Percentiles rank a stretch among this genome's conserved stretches.
Conservation (phyloP, 345 rosid species). For the Raphanus sativus region DNA sequence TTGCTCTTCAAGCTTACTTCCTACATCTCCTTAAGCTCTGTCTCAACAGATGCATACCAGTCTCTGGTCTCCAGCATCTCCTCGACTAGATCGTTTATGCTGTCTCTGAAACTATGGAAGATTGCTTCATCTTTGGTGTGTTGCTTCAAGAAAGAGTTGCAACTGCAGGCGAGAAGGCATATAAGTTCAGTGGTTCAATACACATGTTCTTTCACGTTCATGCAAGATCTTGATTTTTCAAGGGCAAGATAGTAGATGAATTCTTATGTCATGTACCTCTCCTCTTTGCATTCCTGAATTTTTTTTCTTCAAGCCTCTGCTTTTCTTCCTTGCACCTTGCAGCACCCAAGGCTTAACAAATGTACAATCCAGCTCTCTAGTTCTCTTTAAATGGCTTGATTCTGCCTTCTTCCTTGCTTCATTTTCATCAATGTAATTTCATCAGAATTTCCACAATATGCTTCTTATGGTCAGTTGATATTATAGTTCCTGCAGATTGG, state of each 20-base stretch:
- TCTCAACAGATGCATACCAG: constrained; percentile 58
- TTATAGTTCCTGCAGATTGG: background rate
- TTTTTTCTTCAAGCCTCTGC: too few species aligned
- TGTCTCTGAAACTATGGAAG: constrained; percentile 89
- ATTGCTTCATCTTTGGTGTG: constrained; percentile 37
- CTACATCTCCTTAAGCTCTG: background rate
- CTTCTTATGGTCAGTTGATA: too few species aligned
- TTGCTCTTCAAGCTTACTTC: background rate
- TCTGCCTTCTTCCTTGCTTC: too few species aligned
- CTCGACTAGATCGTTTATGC: constrained; percentile 78
- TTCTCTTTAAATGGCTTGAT: too few species aligned
- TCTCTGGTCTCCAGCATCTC: constrained; percentile 80
- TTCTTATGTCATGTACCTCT: too few species aligned
- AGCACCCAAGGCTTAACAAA: too few species aligned
- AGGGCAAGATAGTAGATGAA: too few species aligned
- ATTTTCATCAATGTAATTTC: too few species aligned
- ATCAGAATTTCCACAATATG: too few species aligned
- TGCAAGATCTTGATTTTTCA: background rate
- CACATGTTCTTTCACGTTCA: constrained; percentile 1
- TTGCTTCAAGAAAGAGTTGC: constrained; percentile 85
- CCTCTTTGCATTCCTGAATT: too few species aligned
- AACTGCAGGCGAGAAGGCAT: constrained; percentile 22
- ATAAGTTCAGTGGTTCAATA: background rate
- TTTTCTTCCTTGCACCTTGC: too few species aligned
- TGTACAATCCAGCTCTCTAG: too few species aligned